Evolutionary conservation across 345 rosid genomes (phyloP), one percentile per base, ranked within the genome.

Genomic region (Populus deltoides): DNA sequence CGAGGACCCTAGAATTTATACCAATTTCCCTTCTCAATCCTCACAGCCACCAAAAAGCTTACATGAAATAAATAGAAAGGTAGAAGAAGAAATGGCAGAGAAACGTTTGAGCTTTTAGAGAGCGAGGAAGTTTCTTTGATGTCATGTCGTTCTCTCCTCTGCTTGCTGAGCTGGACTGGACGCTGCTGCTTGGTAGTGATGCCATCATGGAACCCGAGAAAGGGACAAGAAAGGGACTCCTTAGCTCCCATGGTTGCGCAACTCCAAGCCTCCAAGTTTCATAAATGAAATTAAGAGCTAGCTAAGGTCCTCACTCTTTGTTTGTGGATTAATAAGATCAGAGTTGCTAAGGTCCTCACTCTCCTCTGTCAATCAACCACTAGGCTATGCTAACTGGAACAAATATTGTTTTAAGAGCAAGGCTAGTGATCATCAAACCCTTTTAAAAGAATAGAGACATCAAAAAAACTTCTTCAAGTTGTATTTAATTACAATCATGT

Each of bases 121-220:
- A 6, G 31, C 9, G 72, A 41, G 72, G 33, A 43, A 69, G 22
- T 43, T 43, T 24, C 18, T 43, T 41, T 69, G 18, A 69, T 69
- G 12, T 41, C 31, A 24, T 43, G 72, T 25, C 29, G 0, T 45
- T 69, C 33, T 24, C 41, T 18, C 47, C 72, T 69, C 20, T 13
- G 55, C 53, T 24, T 16, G 51, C 51, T 47, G 57, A 8, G 6
- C n/a, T 51, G 2, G n/a, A 51, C 9, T 0, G 59, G n/a, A 18
- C n/a, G 7, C 59, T 53, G 3, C 59, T 53, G 59, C 59, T 20
- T 17, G 59, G 8, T 53, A 20, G n/a, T 53, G 6, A 70, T 16
- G 73, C 55, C n/a, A 45, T 27, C 59, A 27, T 70, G 73, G 29
- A 70, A 45, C 59, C 73, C 59, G 59, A 68, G 57, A 70, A 38